phyloP scores from a whole-genome alignment of 2,329 filamentous ascomycete species.

The Trichoderma asperellum region DNA sequence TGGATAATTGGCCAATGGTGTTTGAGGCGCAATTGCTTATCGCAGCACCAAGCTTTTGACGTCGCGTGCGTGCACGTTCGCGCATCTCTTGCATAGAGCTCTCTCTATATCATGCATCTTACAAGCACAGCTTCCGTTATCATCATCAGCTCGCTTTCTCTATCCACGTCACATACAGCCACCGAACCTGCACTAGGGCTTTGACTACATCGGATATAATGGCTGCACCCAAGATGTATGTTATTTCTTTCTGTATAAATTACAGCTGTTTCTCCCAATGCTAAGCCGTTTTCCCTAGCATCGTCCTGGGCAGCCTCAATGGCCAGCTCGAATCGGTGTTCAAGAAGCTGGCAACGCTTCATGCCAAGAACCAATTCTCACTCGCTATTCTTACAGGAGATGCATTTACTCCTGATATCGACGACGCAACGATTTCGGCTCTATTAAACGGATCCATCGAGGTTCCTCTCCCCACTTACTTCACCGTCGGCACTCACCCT shows the following conservation, averaged over 20 bases:
- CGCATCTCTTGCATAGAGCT: conserved; percentile 25
- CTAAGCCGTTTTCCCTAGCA: conserved; percentile 50
- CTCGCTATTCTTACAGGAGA: conserved; percentile 85
- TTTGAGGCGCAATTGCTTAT: conserved; percentile 42
- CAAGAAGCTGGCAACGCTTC: conserved; percentile 76
- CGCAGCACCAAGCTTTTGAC: conserved; percentile 25
- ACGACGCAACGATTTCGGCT: conserved; percentile 61
- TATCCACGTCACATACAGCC: not conserved
- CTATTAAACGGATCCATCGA: conserved; percentile 73
- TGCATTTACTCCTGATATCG: conserved; percentile 67
- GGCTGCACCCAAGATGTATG: conserved; percentile 56
- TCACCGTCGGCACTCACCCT: conserved; percentile 75
- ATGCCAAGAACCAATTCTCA: conserved; percentile 85
- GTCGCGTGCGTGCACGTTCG: conserved; percentile 21
- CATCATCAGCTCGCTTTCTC: not conserved
- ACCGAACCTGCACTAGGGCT: not conserved
- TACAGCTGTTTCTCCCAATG: not conserved
- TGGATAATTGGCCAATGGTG: conserved; percentile 39
- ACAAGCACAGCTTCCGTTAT: not conserved
- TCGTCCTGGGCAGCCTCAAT: conserved; percentile 82
- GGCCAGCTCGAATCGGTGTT: conserved; percentile 78
- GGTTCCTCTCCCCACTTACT: conserved; percentile 86
- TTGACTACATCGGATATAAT: conserved; percentile 37
- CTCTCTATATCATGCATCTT: conserved; percentile 9
- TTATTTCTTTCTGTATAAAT: not conserved